phyloP scores from a whole-genome alignment of 352 stramenopile species.

The Phytophthora nicotianae region DNA sequence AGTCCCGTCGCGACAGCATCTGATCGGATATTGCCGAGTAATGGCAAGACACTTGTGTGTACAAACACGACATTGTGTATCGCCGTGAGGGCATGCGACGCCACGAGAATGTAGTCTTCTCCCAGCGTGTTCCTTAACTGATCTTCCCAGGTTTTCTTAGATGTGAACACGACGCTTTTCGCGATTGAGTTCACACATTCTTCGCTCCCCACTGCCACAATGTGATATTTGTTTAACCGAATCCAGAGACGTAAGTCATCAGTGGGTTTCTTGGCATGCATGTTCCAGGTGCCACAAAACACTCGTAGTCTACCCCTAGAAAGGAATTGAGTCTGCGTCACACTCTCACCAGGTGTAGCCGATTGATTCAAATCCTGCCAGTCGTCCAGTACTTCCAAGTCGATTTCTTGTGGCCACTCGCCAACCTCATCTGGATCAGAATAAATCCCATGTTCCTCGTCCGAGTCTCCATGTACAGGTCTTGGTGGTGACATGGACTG shows the following conservation, averaged over 20 bases:
- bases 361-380: slow-evolving; percentile 60
- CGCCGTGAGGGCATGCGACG: slow-evolving; percentile 91
- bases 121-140: slow-evolving; percentile 64
- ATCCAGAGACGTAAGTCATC: slow-evolving; percentile 77
- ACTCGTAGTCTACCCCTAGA: slow-evolving; percentile 56
- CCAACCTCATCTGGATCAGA: slow-evolving; percentile 30
- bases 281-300: slow-evolving; percentile 88
- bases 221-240: slow-evolving; percentile 80
- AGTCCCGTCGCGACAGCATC: slow-evolving; percentile 93
- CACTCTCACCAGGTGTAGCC: slow-evolving; percentile 27
- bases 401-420: slow-evolving; percentile 59
- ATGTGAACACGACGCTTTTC: slow-evolving; percentile 93
- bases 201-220: slow-evolving; percentile 91
- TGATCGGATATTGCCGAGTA: slow-evolving; percentile 89
- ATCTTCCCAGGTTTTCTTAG: slow-evolving; percentile 86
- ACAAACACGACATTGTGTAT: slow-evolving; percentile 95
- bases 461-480: neutral
- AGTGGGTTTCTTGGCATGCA: slow-evolving; percentile 74
- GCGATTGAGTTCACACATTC: slow-evolving; percentile 94
- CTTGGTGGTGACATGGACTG: neutral
- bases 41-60: slow-evolving; percentile 81
- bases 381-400: slow-evolving; percentile 51
- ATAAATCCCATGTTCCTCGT: slow-evolving; percentile 18
- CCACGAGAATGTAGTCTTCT: slow-evolving; percentile 88
- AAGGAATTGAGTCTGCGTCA: slow-evolving; percentile 49